Conservation (phyloP, 2,329 filamentous ascomycete genomes). For the Daldinia sp. region DNA sequence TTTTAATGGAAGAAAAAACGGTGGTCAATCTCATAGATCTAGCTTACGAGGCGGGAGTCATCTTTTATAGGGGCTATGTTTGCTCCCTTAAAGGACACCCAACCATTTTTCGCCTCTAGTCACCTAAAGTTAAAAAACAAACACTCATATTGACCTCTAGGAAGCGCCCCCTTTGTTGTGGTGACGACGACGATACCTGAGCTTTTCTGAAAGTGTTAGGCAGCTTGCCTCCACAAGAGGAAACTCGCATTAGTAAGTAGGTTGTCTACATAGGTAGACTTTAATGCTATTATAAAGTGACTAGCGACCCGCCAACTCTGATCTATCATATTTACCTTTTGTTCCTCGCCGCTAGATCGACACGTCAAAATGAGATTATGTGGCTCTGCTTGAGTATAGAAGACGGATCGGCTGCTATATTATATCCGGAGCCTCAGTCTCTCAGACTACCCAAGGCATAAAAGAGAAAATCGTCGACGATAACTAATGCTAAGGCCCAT, state of each 20-base stretch:
- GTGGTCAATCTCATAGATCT: background rate
- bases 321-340: constrained; percentile 44
- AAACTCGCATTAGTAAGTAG: constrained; percentile 39
- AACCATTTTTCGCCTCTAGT: constrained; percentile 18
- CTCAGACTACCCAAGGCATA: background rate
- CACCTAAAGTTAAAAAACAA: constrained; percentile 22
- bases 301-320: constrained; percentile 30
- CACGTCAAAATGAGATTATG: constrained; percentile 12
- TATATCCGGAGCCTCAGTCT: constrained; percentile 2
- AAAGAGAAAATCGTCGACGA: background rate
- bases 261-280: constrained; percentile 32
- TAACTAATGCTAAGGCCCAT: background rate
- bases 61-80: constrained; percentile 30
- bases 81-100: constrained; percentile 17
- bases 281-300: constrained; percentile 15
- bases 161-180: constrained; percentile 2
- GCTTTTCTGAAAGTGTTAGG: constrained; percentile 30
- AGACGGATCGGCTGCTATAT: constrained; percentile 7
- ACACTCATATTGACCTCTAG: constrained; percentile 20
- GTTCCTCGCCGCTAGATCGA: constrained; percentile 16
- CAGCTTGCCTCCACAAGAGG: constrained; percentile 41
- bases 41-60: constrained; percentile 2
- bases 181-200: constrained; percentile 11
- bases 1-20: background rate
- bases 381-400: constrained; percentile 14